Evolutionary conservation across 345 rosid species (phyloP).

Genomic region (Hibiscus syriacus): DNA sequence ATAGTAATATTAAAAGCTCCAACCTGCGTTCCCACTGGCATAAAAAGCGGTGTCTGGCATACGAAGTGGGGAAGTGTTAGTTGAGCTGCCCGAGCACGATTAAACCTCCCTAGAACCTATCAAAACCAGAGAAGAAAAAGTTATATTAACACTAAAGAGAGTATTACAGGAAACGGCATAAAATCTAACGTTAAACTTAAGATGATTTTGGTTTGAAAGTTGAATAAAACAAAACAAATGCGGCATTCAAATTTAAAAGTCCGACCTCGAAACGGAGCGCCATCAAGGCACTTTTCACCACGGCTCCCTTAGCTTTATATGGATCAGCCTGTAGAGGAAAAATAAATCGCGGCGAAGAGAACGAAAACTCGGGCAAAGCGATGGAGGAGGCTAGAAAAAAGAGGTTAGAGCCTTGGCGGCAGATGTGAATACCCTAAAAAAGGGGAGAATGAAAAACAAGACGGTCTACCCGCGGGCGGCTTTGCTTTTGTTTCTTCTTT

Average conservation of each 20-base stretch:
- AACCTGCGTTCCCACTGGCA: conserved; percentile 90
- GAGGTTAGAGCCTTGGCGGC: not conserved
- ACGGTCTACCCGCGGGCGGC: not conserved
- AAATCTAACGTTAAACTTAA: not conserved
- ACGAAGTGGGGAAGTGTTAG: conserved; percentile 63
- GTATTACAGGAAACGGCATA: not conserved
- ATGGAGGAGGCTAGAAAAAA: not conserved
- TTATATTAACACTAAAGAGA: not conserved
- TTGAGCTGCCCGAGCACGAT: conserved; percentile 76
- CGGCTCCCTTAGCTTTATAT: not conserved
- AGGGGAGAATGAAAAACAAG: not conserved
- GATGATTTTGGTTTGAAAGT: not conserved
- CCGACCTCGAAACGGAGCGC: conserved; percentile 37
- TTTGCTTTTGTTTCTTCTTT: too few relatives aligned
- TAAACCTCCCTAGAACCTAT: conserved; percentile 64
- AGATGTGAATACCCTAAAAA: not conserved
- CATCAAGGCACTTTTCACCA: conserved; percentile 9
- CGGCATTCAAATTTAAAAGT: not conserved
- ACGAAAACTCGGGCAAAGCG: not conserved
- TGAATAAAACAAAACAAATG: not conserved
- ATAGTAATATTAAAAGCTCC: conserved; percentile 4
- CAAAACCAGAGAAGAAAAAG: not conserved
- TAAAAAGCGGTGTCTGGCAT: conserved; percentile 69
- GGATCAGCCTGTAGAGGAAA: not conserved
- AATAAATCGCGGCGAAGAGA: not conserved